phyloP scores from a whole-genome alignment of 176 grass and related monocot species.

The Olyra latifolia region DNA sequence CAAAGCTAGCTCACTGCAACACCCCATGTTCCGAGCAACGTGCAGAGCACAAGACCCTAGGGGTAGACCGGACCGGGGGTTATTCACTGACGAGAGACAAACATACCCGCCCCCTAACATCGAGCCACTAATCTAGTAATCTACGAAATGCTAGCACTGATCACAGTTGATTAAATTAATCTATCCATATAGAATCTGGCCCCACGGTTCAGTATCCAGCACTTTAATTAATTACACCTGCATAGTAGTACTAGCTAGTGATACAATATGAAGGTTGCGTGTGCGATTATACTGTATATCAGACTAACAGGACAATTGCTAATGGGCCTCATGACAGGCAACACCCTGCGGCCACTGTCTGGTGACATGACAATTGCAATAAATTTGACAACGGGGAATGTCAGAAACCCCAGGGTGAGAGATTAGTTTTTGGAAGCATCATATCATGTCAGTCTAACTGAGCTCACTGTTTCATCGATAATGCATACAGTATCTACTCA shows the following conservation, averaged over 20 bases:
- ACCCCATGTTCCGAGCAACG: background rate
- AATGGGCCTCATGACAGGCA: no score
- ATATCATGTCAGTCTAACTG: background rate
- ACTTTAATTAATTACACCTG: background rate
- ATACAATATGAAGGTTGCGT: background rate
- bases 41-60: background rate
- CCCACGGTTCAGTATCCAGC: background rate
- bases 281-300: no score
- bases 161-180: background rate
- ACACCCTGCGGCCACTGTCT: no score
- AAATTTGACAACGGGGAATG: background rate
- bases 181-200: slow-evolving; percentile 20
- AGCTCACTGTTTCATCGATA: background rate
- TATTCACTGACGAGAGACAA: background rate
- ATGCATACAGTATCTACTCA: background rate
- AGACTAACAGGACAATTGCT: background rate
- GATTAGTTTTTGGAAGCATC: background rate
- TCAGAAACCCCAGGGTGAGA: background rate
- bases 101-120: slow-evolving; percentile 22
- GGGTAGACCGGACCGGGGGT: background rate
- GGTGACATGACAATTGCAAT: background rate
- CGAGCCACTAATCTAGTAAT: slow-evolving; percentile 2
- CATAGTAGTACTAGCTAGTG: no score
- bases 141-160: no score
- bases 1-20: background rate